phyloP scores from a whole-genome alignment of 1,284 basidiomycete species.

The Leccinum fallax region DNA sequence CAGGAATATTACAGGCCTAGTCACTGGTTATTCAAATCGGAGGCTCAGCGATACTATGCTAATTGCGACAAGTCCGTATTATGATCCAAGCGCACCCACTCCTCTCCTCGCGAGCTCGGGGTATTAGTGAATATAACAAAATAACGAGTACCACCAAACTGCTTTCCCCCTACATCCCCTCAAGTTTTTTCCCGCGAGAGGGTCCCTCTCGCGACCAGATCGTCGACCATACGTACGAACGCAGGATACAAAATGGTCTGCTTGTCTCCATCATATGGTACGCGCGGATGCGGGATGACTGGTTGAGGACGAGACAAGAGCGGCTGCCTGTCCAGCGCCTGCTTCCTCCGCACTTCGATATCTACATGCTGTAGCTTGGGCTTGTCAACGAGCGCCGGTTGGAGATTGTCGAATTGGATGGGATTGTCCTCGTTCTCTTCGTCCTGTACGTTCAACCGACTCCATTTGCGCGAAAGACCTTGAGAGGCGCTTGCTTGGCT shows the following conservation, averaged over 20 bases:
- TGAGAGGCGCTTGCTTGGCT: constrained; percentile 17
- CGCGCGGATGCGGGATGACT: constrained; percentile 11
- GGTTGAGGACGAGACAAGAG: constrained; percentile 30
- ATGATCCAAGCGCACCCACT: background rate
- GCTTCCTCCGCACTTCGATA: constrained; percentile 22
- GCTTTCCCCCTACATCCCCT: constrained; percentile 3
- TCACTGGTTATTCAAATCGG: background rate
- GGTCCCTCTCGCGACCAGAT: constrained; percentile 19
- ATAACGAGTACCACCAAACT: background rate
- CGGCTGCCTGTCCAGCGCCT: background rate
- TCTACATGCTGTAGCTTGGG: background rate
- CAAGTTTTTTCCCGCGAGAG: constrained; percentile 2
- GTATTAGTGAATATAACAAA: constrained; percentile 2
- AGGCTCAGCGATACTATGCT: background rate
- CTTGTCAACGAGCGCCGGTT: background rate
- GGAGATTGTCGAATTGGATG: constrained; percentile 24
- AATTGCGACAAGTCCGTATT: background rate
- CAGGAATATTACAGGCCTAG: background rate
- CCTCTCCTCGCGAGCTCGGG: background rate
- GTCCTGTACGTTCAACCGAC: constrained; percentile 33
- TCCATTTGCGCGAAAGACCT: constrained; percentile 33
- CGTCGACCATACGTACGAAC: constrained; percentile 30
- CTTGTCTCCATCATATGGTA: constrained; percentile 7
- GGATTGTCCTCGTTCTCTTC: constrained; percentile 16
- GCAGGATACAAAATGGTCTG: constrained; percentile 28